phyloP scores from a whole-genome alignment of 2,329 filamentous ascomycete species.

The Apiospora marii region DNA sequence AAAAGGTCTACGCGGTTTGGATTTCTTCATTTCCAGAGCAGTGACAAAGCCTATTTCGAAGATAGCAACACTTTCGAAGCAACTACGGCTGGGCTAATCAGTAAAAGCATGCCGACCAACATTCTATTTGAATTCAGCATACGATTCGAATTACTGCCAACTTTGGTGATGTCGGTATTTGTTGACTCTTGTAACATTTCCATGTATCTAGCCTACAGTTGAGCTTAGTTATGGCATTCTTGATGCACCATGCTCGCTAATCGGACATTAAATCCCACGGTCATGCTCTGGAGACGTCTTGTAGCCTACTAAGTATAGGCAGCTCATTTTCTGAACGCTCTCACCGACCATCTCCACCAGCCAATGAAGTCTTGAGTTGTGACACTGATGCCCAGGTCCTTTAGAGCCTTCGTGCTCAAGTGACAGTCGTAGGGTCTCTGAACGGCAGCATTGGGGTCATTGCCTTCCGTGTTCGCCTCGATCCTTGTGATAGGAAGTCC shows the following conservation, averaged over 20 bases:
- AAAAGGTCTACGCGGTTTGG: neutral
- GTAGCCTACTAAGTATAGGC: neutral
- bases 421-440: conserved; percentile 90
- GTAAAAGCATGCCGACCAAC: neutral
- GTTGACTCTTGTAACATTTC: neutral
- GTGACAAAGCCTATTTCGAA: neutral
- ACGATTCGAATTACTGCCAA: neutral
- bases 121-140: neutral
- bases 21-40: neutral
- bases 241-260: neutral
- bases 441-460: conserved; percentile 74
- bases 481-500: conserved; percentile 75
- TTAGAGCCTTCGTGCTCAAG: conserved; percentile 77
- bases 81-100: neutral
- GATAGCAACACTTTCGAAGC: neutral
- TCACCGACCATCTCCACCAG: conserved; percentile 79
- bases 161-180: neutral
- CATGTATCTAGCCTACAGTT: neutral
- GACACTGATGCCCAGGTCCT: conserved; percentile 77
- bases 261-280: neutral
- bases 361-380: conserved; percentile 76
- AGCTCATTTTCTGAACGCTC: conserved; percentile 63
- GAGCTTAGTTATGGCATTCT: neutral
- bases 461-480: conserved; percentile 73
- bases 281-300: neutral